Evolutionary conservation across 2,329 filamentous ascomycete genomes (phyloP).

Genomic region (Trichoderma sp.): DNA sequence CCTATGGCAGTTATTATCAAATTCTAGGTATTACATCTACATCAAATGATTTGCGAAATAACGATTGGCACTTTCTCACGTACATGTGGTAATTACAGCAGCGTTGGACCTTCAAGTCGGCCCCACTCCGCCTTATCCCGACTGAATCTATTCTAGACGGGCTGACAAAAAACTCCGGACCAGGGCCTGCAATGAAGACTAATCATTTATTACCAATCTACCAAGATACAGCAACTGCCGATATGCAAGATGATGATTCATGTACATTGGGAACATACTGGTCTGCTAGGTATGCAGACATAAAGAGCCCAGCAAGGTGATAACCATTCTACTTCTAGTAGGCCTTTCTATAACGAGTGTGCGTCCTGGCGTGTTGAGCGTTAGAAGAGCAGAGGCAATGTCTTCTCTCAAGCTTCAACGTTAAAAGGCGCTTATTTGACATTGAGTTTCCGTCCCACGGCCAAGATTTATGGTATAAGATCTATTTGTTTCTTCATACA

Average conservation of each 20-base stretch:
- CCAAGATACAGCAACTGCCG: neutral
- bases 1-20: neutral
- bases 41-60: too few relatives aligned
- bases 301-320: too few relatives aligned
- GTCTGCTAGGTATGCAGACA: too few relatives aligned
- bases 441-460: neutral
- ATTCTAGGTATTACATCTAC: too few relatives aligned
- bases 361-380: neutral
- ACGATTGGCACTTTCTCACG: too few relatives aligned
- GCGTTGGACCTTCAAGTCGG: neutral
- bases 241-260: neutral
- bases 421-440: neutral
- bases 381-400: neutral
- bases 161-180: neutral
- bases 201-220: neutral
- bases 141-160: neutral
- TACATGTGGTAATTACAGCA: too few relatives aligned
- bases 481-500: neutral
- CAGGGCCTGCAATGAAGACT: neutral
- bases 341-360: neutral
- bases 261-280: too few relatives aligned
- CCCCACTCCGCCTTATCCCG: conserved; percentile 10
- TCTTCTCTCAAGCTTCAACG: neutral
- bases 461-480: neutral
- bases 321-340: too few relatives aligned